Percentiles rank a stretch among this genome's conserved stretches.
These are phyloP conservation scores for Fusarium algeriense DNA, from an alignment of 2,329 filamentous ascomycete genomes.

Conservation along the genomic window DNA sequence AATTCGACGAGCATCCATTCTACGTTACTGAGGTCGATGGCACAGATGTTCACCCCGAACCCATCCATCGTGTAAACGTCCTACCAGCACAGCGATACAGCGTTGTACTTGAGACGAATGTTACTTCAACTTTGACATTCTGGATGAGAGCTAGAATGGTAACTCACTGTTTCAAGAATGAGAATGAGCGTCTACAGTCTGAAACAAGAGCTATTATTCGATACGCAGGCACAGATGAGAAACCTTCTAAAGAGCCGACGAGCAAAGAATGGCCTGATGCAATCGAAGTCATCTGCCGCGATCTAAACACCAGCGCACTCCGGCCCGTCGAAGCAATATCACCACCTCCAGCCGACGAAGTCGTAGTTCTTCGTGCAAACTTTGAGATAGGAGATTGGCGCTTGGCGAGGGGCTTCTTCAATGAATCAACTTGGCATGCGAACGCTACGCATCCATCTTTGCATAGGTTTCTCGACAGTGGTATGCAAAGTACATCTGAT, in stretches of 20 bases:
- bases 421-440: slow-evolving; percentile 62
- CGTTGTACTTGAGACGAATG: slow-evolving; percentile 71
- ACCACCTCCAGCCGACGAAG: slow-evolving; percentile 54
- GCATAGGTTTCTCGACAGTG: slow-evolving; percentile 51
- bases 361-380: slow-evolving; percentile 62
- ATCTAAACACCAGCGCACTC: slow-evolving; percentile 64
- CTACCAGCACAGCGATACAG: slow-evolving; percentile 79
- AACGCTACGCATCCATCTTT: slow-evolving; percentile 54
- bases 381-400: slow-evolving; percentile 68
- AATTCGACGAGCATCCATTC: slow-evolving; percentile 75
- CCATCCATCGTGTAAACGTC: slow-evolving; percentile 72
- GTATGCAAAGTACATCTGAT: slow-evolving; percentile 24
- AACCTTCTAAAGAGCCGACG: slow-evolving; percentile 36
- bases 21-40: slow-evolving; percentile 78
- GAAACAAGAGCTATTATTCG: slow-evolving; percentile 51
- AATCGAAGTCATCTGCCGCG: slow-evolving; percentile 63
- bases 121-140: slow-evolving; percentile 65
- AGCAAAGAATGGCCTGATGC: slow-evolving; percentile 64
- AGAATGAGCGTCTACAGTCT: slow-evolving; percentile 49
- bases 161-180: slow-evolving; percentile 54
- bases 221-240: slow-evolving; percentile 33
- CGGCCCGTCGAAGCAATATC: slow-evolving; percentile 54
- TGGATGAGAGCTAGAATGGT: slow-evolving; percentile 71
- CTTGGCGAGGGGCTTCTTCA: slow-evolving; percentile 67
- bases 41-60: slow-evolving; percentile 70